Percentiles rank a stretch among this genome's conserved stretches.
Conservation (phyloP, 306 rosid genomes). For the Acacia melanoxylon region DNA sequence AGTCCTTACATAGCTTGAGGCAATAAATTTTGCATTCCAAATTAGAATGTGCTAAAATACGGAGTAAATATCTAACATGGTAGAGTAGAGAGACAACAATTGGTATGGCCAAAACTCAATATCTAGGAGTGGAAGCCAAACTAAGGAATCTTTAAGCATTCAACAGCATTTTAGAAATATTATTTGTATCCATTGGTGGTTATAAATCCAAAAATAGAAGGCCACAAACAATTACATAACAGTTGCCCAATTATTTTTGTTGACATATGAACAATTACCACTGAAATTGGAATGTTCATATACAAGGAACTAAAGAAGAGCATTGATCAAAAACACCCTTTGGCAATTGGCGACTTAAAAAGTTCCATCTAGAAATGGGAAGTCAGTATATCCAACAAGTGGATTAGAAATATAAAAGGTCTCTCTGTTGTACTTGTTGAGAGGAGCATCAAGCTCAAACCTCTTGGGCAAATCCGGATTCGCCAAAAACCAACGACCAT, state of each 20-base stretch:
- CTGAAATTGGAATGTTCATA: not conserved
- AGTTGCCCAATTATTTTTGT: not conserved
- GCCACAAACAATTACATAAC: not conserved
- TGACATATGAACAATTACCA: not conserved
- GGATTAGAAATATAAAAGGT: constrained; percentile 61
- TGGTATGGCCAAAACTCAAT: not conserved
- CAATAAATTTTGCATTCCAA: too few species aligned
- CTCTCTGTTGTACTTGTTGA: constrained; percentile 51
- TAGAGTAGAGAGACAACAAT: too few species aligned
- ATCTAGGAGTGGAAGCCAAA: not conserved
- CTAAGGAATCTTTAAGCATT: not conserved
- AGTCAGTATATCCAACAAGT: constrained; percentile 59
- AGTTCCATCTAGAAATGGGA: constrained; percentile 52
- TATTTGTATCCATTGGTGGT: not conserved
- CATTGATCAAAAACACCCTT: not conserved
- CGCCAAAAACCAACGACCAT: constrained; percentile 44
- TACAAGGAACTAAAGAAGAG: not conserved
- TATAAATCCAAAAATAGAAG: not conserved
- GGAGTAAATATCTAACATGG: too few species aligned
- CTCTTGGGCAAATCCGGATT: constrained; percentile 76
- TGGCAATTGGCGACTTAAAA: not conserved
- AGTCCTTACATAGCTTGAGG: too few species aligned
- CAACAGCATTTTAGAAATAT: not conserved
- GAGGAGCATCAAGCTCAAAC: constrained; percentile 58
- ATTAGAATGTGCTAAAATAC: too few species aligned